A percentile compares a stretch with the other conserved stretches of the same genome.
These are phyloP conservation scores for Penicillium flavigenum DNA, from an alignment of 495 filamentous ascomycete species.

Conservation along the genomic window DNA sequence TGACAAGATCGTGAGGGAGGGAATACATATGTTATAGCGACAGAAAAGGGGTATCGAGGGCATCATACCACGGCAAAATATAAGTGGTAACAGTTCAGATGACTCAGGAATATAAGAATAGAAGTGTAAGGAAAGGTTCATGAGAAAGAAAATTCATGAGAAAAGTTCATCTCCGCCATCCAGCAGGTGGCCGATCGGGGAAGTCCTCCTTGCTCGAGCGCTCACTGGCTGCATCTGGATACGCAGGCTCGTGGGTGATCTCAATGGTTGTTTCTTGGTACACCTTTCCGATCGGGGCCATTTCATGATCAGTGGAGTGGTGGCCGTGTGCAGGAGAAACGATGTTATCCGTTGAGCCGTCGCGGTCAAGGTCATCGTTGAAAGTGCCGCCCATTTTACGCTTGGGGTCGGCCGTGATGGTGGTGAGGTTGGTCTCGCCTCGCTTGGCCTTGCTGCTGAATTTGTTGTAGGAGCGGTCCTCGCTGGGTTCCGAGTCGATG, in stretches of 20 bases:
- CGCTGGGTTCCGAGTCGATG: constrained; percentile 44
- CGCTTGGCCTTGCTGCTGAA: constrained; percentile 31
- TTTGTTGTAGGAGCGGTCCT: constrained; percentile 39
- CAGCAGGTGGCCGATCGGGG: constrained; percentile 13
- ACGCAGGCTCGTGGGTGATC: constrained; percentile 44
- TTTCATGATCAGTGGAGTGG: constrained; percentile 23
- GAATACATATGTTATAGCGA: neutral
- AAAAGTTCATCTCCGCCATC: constrained; percentile 8
- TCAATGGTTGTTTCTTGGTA: constrained; percentile 50
- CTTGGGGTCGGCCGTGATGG: constrained; percentile 37
- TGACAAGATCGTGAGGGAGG: constrained; percentile 7
- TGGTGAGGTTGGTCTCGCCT: constrained; percentile 34
- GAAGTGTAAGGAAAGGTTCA: constrained; percentile 1
- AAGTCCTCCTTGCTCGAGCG: constrained; percentile 39
- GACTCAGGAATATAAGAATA: neutral
- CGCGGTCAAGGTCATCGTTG: constrained; percentile 27
- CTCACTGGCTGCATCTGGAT: constrained; percentile 28
- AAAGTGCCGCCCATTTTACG: constrained; percentile 23
- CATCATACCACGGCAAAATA: neutral
- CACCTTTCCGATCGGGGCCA: constrained; percentile 42
- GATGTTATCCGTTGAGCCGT: constrained; percentile 45
- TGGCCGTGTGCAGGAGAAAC: constrained; percentile 22
- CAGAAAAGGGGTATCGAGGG: neutral
- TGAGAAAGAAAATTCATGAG: constrained; percentile 4
- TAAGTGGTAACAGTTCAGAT: neutral